Percentiles rank a stretch among this genome's conserved stretches.
Conservation (phyloP, 495 filamentous ascomycete species). For the Xylaria venustula region DNA sequence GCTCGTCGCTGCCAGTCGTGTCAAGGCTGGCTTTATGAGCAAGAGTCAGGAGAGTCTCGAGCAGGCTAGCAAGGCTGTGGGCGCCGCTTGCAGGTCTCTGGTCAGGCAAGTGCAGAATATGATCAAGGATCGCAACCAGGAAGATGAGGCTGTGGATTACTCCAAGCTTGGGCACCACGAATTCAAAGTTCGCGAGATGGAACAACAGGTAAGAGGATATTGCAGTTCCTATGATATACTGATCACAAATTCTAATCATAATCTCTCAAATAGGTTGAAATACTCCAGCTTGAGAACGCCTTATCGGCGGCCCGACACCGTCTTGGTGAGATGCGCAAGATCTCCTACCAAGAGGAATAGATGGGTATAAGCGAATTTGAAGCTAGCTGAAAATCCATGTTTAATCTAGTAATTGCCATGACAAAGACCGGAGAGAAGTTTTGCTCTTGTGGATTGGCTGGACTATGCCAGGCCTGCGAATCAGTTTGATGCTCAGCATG, state of each 20-base stretch:
- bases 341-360: conserved; percentile 87
- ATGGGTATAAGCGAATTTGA: not conserved
- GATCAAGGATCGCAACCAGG: conserved; percentile 79
- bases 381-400: not conserved
- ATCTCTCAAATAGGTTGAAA: conserved; percentile 71
- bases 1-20: conserved; percentile 89
- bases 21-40: conserved; percentile 97
- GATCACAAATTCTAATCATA: conserved; percentile 13
- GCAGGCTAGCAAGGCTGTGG: conserved; percentile 88
- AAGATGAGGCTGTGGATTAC: conserved; percentile 88
- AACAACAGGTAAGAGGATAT: conserved; percentile 79
- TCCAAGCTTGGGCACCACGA: conserved; percentile 82
- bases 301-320: conserved; percentile 77
- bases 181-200: conserved; percentile 99
- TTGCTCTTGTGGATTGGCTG: not conserved
- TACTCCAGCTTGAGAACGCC: conserved; percentile 89
- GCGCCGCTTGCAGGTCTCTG: conserved; percentile 78
- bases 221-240: not conserved
- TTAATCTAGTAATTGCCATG: conserved; percentile 1
- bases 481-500: too few relatives aligned
- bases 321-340: conserved; percentile 97
- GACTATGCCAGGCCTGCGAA: too few relatives aligned
- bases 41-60: conserved; percentile 92
- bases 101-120: conserved; percentile 93
- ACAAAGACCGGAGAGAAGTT: not conserved